Base-by-base conservation (phyloP, 345 rosid species). In the Populus alba region DNA sequence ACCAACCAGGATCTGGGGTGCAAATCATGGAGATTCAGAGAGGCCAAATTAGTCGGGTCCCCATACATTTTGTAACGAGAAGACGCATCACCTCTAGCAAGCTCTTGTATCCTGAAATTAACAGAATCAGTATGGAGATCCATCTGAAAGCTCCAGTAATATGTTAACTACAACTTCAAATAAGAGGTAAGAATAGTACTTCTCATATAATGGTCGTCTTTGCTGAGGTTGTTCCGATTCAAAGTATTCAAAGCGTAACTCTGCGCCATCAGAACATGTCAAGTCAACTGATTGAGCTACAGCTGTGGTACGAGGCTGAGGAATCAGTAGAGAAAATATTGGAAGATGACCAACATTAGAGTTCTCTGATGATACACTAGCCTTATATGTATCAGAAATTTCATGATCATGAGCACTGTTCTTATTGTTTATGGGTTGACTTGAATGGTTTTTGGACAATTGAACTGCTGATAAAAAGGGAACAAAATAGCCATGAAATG, bases 1-100 rank as follows among this genome's bases (percentile, higher is more conserved):
- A 78, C 88, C 81, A 53, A 89, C 92, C 92, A 89, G 82, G 92
- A 89, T 74, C 68, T 79, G 27, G 89, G 87, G 83, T 89, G 89
- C 74, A 89, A 78, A 78, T 87, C 89, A 71, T 49, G 74, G 6
- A 87, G 73, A 77, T 82, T 80, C 63, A 79, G 70, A 29, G 86
- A 79, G 81, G 80, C 74, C 72, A 89, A 72, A 77, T 23, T 45
- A 66, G 79, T 31, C 73, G 87, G 87, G 78, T 87, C 87, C 22
- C 92, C 91, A 72, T 83, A 86, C 71, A 83, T 69, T 81, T 81
- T 81, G 78, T 79, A 55, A n/a, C 27, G 57, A 31, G 83, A 77
- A 75, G 85, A 78, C 39, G 65, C 78, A 39, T 80, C 75, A 33
- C 81, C 78, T 51, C 76, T 68, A 77, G 78, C 84, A 61, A 89